Conservation (phyloP, 257 asterid species). For the Petunia secreta region DNA sequence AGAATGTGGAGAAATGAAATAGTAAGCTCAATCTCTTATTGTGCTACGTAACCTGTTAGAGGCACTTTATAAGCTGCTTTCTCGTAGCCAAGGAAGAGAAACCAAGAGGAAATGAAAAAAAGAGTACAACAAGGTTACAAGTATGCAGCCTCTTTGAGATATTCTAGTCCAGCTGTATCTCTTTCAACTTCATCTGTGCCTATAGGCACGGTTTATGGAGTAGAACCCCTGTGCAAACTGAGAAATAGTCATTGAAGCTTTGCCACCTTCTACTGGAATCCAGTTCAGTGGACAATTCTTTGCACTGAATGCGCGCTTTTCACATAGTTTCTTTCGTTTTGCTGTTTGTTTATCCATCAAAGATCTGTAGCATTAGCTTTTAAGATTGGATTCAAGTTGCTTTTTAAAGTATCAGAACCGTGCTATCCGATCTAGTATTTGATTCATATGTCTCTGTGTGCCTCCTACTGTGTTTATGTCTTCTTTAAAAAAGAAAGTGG, state of each 20-base stretch:
- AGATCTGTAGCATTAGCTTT: background rate
- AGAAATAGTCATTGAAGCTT: background rate
- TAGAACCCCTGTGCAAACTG: background rate
- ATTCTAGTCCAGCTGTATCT: background rate
- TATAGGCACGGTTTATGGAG: background rate
- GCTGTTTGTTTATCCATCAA: background rate
- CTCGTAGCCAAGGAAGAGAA: constrained; percentile 1
- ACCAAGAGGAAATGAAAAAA: background rate
- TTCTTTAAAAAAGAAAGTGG: background rate
- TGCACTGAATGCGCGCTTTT: background rate
- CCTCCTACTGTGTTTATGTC: background rate
- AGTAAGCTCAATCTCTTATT: background rate
- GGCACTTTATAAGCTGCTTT: background rate
- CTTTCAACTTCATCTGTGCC: constrained; percentile 19
- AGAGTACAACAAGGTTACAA: constrained; percentile 6
- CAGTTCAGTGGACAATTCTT: background rate
- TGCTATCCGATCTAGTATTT: background rate
- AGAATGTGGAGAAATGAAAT: background rate
- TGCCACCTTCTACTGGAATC: background rate
- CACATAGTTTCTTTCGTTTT: background rate
- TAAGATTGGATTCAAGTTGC: constrained; percentile 1
- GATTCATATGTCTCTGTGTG: background rate
- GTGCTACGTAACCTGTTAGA: background rate
- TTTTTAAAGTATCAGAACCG: background rate
- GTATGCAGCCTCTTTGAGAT: background rate